Conservation (phyloP, 768 basidiomycete species). For the Exsudoporus frostii region DNA sequence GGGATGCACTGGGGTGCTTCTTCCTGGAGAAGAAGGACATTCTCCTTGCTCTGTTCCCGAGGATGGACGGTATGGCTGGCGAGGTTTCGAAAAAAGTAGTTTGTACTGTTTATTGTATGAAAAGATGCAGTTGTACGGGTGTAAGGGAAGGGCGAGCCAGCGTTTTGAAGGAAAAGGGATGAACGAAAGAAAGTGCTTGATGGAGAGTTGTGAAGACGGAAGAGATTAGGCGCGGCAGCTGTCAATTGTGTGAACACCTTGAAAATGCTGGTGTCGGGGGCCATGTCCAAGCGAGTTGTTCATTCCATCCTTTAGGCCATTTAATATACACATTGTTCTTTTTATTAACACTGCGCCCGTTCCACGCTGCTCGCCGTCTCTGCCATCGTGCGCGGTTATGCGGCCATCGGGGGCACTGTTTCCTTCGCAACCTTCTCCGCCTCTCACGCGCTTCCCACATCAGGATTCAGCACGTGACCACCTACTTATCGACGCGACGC, state of each 20-base stretch:
- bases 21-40: conserved; percentile 95
- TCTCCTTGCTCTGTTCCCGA: conserved; percentile 60
- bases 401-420: conserved; percentile 3
- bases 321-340: background rate
- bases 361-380: conserved; percentile 11
- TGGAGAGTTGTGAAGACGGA: conserved; percentile 17
- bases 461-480: conserved; percentile 12
- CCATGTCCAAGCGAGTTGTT: background rate
- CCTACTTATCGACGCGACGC: conserved; percentile 7
- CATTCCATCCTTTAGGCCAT: background rate
- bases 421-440: conserved; percentile 10
- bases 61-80: conserved; percentile 67
- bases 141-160: conserved; percentile 23
- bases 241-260: conserved; percentile 14
- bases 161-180: conserved; percentile 15
- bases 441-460: background rate
- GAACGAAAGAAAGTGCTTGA: conserved; percentile 8
- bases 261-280: background rate
- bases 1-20: conserved; percentile 61
- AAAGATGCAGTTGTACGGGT: conserved; percentile 1
- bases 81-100: conserved; percentile 15
- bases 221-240: conserved; percentile 12
- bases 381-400: conserved; percentile 3
- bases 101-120: conserved; percentile 11
- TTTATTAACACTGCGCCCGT: conserved; percentile 4